phyloP scores from a whole-genome alignment of 2,329 filamentous ascomycete species.

The Trichoderma sp. region DNA sequence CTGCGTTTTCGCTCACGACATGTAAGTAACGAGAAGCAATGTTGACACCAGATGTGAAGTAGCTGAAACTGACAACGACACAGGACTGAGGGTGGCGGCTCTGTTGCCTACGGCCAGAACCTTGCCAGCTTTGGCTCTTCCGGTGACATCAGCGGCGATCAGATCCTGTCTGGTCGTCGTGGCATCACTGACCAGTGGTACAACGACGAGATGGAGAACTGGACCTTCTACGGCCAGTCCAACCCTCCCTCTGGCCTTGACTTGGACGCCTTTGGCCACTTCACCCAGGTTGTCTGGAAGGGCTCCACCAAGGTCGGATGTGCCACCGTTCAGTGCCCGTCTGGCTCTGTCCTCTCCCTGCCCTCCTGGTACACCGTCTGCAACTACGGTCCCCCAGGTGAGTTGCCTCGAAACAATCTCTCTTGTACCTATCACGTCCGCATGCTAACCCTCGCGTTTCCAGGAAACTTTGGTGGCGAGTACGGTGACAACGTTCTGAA shows the following conservation, averaged over 20 bases:
- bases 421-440: background rate
- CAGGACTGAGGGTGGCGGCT: slow-evolving; percentile 58
- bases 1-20: slow-evolving; percentile 76
- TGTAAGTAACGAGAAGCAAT: slow-evolving; percentile 55
- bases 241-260: slow-evolving; percentile 59
- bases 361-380: slow-evolving; percentile 78
- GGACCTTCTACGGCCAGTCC: slow-evolving; percentile 60
- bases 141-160: slow-evolving; percentile 39
- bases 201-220: slow-evolving; percentile 69
- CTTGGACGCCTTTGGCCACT: slow-evolving; percentile 66
- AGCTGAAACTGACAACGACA: slow-evolving; percentile 31
- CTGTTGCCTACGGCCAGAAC: slow-evolving; percentile 77
- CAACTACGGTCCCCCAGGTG: slow-evolving; percentile 80
- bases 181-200: slow-evolving; percentile 87
- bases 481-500: slow-evolving; percentile 54
- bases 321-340: slow-evolving; percentile 70
- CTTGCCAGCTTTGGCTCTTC: slow-evolving; percentile 66
- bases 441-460: background rate
- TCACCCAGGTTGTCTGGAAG: slow-evolving; percentile 49
- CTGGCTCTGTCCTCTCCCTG: slow-evolving; percentile 51
- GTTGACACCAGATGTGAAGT: too few relatives aligned
- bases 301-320: slow-evolving; percentile 43
- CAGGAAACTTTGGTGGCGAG: slow-evolving; percentile 55
- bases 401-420: slow-evolving; percentile 34
- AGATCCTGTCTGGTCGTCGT: slow-evolving; percentile 60